phyloP scores from a whole-genome alignment of 768 basidiomycete genomes.

The Lactifluus rugatus region DNA sequence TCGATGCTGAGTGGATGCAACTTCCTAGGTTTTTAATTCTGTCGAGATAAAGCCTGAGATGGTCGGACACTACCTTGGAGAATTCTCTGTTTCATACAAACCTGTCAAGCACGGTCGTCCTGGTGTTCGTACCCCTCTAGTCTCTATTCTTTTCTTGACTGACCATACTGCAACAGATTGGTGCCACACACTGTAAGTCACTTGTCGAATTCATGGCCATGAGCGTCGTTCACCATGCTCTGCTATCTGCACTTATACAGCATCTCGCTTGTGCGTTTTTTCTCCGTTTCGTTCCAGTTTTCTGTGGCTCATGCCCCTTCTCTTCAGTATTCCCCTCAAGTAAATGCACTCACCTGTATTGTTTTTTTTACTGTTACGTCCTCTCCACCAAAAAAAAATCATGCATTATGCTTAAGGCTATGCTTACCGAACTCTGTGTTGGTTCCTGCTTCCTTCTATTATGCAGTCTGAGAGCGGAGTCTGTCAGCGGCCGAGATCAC shows the following conservation, averaged over 20 bases:
- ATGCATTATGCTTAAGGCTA: slow-evolving; percentile 30
- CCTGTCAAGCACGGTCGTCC: slow-evolving; percentile 99
- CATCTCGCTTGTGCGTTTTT: slow-evolving; percentile 61
- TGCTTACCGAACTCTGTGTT: neutral
- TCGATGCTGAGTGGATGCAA: neutral
- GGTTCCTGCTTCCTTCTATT: neutral
- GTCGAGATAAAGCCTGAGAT: slow-evolving; percentile 99
- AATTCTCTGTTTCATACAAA: slow-evolving; percentile 95
- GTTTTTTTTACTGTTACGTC: slow-evolving; percentile 24
- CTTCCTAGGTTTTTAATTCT: slow-evolving; percentile 74
- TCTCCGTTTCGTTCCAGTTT: neutral
- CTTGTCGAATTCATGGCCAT: neutral
- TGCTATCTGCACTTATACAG: slow-evolving; percentile 28
- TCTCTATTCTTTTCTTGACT: neutral
- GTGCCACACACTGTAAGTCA: slow-evolving; percentile 79
- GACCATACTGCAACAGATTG: slow-evolving; percentile 44
- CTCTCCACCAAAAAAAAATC: slow-evolving; percentile 26
- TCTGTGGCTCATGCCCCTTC: slow-evolving; percentile 14
- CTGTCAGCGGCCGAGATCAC: neutral
- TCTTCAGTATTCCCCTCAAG: slow-evolving; percentile 84
- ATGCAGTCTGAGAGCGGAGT: neutral
- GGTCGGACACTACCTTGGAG: slow-evolving; percentile 98
- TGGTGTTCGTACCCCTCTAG: slow-evolving; percentile 58
- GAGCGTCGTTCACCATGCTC: slow-evolving; percentile 5
- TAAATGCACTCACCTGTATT: slow-evolving; percentile 37